A percentile compares a stretch with the other conserved stretches of the same genome.
These are phyloP conservation scores for Leucoagaricus sp. DNA, from an alignment of 1,284 basidiomycete species.

Conservation along the genomic window DNA sequence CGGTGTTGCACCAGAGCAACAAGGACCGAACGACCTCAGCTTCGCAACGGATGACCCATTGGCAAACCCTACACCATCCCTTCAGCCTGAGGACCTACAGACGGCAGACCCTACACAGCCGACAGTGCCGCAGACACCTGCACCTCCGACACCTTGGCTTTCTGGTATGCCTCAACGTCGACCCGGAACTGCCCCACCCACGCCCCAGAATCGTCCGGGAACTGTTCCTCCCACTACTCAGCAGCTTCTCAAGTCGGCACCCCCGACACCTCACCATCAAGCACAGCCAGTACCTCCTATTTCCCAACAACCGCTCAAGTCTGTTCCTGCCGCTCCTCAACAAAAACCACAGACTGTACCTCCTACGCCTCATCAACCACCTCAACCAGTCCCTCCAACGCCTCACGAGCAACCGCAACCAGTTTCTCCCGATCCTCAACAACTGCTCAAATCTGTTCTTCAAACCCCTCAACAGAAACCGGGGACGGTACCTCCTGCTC, in stretches of 20 bases:
- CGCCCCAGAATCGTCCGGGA: not conserved
- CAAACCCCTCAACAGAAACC: not conserved
- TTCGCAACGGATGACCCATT: not conserved
- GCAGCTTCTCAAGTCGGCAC: not conserved
- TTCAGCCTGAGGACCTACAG: not conserved
- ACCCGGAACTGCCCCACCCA: not conserved
- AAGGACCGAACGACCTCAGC: not conserved
- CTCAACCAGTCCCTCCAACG: not conserved
- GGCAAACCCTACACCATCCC: not conserved
- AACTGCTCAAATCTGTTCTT: not conserved
- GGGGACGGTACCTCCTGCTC: not conserved
- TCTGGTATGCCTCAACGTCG: not conserved
- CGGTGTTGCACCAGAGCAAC: not conserved
- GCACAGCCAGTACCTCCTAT: not conserved
- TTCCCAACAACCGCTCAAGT: not conserved
- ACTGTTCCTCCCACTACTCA: not conserved
- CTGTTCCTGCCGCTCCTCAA: not conserved
- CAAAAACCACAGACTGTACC: not conserved
- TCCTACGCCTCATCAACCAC: not conserved
- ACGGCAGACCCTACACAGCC: not conserved
- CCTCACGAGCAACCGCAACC: not conserved
- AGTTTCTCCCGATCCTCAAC: not conserved
- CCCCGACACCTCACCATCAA: not conserved
- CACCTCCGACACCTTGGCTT: not conserved
- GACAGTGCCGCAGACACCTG: not conserved